A percentile compares a stretch with the other conserved stretches of the same genome.
Evolutionary conservation across 1,284 basidiomycete genomes (phyloP).

Genomic region (Garcileccinum viscosum): DNA sequence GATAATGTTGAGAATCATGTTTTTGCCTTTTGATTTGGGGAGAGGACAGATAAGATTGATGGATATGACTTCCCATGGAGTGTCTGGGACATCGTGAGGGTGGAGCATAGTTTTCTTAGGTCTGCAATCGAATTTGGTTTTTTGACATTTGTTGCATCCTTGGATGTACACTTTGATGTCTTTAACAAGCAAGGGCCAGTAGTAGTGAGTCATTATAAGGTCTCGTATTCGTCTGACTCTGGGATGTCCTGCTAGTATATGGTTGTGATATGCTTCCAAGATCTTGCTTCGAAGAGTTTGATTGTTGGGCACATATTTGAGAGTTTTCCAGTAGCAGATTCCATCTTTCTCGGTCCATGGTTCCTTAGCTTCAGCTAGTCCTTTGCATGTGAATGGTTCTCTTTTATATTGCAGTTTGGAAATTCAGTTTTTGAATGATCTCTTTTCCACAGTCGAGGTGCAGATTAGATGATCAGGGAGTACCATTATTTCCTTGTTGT

Average conservation of each 20-base stretch:
- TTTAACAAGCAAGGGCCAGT: not conserved
- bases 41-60: constrained; percentile 1
- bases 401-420: too few species aligned
- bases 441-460: not conserved
- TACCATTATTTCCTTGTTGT: not conserved
- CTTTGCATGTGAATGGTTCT: not conserved
- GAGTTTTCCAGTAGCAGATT: not conserved
- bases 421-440: not conserved
- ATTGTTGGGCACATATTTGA: not conserved
- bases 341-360: not conserved
- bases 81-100: too few species aligned
- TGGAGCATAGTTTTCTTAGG: too few species aligned
- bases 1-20: too few species aligned
- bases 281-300: not conserved
- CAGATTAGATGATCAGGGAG: not conserved
- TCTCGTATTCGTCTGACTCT: not conserved
- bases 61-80: constrained; percentile 1
- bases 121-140: not conserved
- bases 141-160: constrained; percentile 5
- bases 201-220: not conserved
- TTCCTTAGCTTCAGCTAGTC: not conserved
- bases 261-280: not conserved
- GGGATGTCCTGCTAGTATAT: not conserved
- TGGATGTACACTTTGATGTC: not conserved
- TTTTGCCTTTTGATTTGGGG: too few species aligned